Evolutionary conservation across 305 asterid species (phyloP), one percentile per base, ranked within the genome.

Genomic region (Lippia alba): DNA sequence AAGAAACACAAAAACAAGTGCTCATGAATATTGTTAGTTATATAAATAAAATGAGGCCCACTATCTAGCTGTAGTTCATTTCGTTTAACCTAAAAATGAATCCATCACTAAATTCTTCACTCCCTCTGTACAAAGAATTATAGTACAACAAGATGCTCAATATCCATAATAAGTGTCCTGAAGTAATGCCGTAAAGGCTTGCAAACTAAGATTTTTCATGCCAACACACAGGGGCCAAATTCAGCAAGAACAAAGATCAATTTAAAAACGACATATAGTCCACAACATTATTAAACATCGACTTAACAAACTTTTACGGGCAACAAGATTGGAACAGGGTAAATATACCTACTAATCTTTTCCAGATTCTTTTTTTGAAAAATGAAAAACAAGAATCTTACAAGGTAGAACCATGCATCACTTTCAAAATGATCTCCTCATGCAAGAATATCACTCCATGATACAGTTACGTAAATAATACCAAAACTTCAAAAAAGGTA

Each of bases 101-200:
- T 62, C 49, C 39, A 40, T 24, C 24, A 51, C 9, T 59, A 58
- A 6, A 30, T 66, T 56, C 7, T 54, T 62, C 19, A 36, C 69
- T 18, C 48, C 64, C 76, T 74, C 41, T 75, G 54, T 39, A 34
- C 24, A 77, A 40, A 57, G 51, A 59, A 45, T 71, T 58, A 20
- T 30, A 14, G n/a, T 8, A 50, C 45, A 66, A 45, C 41, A 53
- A 62, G 53, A 65, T 56, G 64, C 68, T 34, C 19, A 15, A 4
- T 61, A 48, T 56, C 20, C 70, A 55, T 62, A 49, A 68, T 18
- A 61, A 16, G 69, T 61, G 74, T 53, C 71, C 53, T 33, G 50
- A 33, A 59, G 56, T 34, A 64, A 44, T 51, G 64, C 48, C 48
- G 65, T 20, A 58, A 68, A 70, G 11, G 65, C 30, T 24, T 24